Percentiles rank a stretch among this genome's conserved stretches.
Evolutionary conservation across 495 filamentous ascomycete species (phyloP).

Genomic region (Trichoderma reesei): DNA sequence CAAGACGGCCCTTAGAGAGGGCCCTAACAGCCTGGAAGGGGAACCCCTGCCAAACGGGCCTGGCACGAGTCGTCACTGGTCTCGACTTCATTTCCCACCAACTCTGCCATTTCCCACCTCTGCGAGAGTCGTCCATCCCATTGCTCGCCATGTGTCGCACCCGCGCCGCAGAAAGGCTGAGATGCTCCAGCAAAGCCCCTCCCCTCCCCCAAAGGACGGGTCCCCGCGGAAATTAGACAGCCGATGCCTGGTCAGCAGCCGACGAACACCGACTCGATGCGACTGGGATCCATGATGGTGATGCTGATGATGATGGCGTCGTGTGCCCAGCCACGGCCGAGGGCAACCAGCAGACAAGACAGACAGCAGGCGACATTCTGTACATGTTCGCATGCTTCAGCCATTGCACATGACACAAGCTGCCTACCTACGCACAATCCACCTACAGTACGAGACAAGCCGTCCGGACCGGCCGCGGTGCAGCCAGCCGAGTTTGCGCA

Average conservation of each 20-base stretch:
- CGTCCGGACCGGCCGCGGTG: neutral
- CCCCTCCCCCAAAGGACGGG: neutral
- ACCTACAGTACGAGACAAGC: neutral
- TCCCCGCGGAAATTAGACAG: constrained; percentile 1
- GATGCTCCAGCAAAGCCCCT: neutral
- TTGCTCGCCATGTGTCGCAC: constrained; percentile 2
- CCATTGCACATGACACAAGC: too few relatives aligned
- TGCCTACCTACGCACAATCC: too few relatives aligned
- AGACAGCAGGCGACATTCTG: too few relatives aligned
- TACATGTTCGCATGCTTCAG: too few relatives aligned
- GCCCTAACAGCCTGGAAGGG: neutral
- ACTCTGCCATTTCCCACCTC: neutral
- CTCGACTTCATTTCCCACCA: neutral
- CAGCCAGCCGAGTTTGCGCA: neutral
- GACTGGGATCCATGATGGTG: neutral
- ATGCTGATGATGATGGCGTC: neutral
- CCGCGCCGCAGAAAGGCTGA: neutral
- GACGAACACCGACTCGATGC: neutral
- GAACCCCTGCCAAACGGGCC: neutral
- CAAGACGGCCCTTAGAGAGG: neutral
- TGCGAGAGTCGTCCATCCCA: neutral
- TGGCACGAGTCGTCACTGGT: neutral
- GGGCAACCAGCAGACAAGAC: neutral
- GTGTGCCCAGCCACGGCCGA: neutral
- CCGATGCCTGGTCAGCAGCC: neutral